Evolutionary conservation across 805 yeast genomes (phyloP).

Genomic region (Myxozyma mucilagina): DNA sequence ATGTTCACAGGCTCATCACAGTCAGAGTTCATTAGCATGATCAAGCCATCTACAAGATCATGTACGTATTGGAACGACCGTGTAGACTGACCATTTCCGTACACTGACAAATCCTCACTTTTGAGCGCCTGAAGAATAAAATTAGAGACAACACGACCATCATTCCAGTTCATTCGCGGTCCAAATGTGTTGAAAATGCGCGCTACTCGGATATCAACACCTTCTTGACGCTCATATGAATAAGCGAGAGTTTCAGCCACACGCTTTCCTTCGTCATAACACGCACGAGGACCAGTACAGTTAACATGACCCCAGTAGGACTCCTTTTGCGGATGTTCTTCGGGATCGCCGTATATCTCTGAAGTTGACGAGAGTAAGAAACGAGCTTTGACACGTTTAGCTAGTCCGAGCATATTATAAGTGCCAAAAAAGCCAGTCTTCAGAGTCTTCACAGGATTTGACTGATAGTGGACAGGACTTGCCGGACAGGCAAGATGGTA

Average conservation of each 20-base stretch:
- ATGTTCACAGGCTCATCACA: conserved; percentile 36
- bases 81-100: conserved; percentile 35
- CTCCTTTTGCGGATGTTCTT: conserved; percentile 36
- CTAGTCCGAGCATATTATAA: conserved; percentile 37
- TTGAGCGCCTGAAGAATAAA: conserved; percentile 36
- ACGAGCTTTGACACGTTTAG: conserved; percentile 38
- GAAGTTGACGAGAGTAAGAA: conserved; percentile 36
- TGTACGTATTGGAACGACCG: conserved; percentile 36
- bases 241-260: conserved; percentile 37
- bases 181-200: conserved; percentile 38
- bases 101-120: conserved; percentile 34
- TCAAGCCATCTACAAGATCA: conserved; percentile 36
- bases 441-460: conserved; percentile 37
- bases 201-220: conserved; percentile 36
- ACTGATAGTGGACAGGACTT: conserved; percentile 37
- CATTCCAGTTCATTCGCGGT: conserved; percentile 38
- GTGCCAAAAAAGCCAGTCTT: conserved; percentile 38
- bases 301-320: conserved; percentile 37
- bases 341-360: conserved; percentile 38
- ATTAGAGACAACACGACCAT: conserved; percentile 37
- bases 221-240: conserved; percentile 35
- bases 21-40: conserved; percentile 35
- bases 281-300: conserved; percentile 36
- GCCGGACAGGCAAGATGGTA: conserved; percentile 38
- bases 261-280: conserved; percentile 38